Conservation (phyloP, 257 asterid species). For the Anisodus acutangulus region DNA sequence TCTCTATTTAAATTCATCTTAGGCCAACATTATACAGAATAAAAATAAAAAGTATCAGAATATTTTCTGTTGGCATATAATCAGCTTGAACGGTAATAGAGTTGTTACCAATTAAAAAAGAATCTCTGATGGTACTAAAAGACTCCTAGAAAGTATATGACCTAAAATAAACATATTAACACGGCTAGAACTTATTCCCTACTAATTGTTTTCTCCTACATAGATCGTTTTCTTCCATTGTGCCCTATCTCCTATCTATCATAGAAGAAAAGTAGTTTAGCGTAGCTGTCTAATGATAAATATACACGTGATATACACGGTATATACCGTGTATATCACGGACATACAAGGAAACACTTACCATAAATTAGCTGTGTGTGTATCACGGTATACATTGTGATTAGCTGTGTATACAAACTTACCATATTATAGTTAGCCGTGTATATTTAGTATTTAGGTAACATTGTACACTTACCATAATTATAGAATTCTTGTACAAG, state of each 20-base stretch:
- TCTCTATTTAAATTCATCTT: neutral
- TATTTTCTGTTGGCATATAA: neutral
- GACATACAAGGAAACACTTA: too few relatives aligned
- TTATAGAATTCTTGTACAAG: too few relatives aligned
- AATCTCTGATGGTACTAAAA: neutral
- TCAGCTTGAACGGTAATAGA: neutral
- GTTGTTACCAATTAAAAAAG: too few relatives aligned
- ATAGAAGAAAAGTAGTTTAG: neutral
- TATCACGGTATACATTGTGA: too few relatives aligned
- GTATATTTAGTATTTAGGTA: too few relatives aligned
- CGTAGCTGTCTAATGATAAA: neutral
- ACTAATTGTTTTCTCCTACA: neutral
- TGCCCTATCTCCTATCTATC: too few relatives aligned
- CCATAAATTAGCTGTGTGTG: too few relatives aligned
- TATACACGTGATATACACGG: too few relatives aligned
- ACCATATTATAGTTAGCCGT: too few relatives aligned
- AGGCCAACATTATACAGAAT: neutral
- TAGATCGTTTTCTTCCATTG: neutral
- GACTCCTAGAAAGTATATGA: constrained; percentile 6
- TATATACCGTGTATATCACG: too few relatives aligned
- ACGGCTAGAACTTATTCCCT: neutral
- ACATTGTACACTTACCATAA: too few relatives aligned
- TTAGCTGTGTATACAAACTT: too few relatives aligned
- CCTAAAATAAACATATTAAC: neutral
- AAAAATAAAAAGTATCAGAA: neutral